Percentiles rank a stretch among this genome's conserved stretches.
Conservation (phyloP, 176 grass and related monocot genomes). For the Hyparrhenia diplandra region DNA sequence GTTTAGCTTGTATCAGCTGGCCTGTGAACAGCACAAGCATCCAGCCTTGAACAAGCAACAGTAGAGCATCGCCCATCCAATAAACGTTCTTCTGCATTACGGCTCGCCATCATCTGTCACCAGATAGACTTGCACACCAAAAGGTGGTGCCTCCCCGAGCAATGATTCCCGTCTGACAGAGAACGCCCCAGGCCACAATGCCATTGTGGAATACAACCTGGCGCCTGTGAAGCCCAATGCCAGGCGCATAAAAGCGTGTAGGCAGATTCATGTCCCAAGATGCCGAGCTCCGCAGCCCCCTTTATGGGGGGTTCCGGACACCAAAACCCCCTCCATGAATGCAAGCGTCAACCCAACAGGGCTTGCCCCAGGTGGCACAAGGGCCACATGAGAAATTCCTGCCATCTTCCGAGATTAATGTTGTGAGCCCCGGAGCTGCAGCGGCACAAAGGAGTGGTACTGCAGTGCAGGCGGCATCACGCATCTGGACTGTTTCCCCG, state of each 20-base stretch:
- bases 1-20: not conserved
- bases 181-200: conserved; percentile 35
- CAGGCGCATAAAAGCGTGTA: conserved; percentile 36
- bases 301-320: conserved; percentile 36
- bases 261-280: conserved; percentile 48
- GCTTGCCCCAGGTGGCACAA: conserved; percentile 22
- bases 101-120: not conserved
- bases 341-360: conserved; percentile 51
- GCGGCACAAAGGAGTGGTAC: conserved; percentile 5
- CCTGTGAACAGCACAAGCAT: conserved; percentile 2
- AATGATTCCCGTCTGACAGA: conserved; percentile 49
- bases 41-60: not conserved
- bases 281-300: conserved; percentile 22
- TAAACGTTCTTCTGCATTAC: too few species aligned
- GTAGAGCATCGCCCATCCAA: too few species aligned
- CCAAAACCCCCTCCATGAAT: conserved; percentile 38
- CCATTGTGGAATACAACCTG: conserved; percentile 40
- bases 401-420: conserved; percentile 39
- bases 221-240: conserved; percentile 43
- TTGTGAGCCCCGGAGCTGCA: conserved; percentile 23
- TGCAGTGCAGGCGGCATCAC: conserved; percentile 22
- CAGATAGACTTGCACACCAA: not conserved
- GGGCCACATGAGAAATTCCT: conserved; percentile 42
- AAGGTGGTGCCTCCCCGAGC: conserved; percentile 10
- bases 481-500: not conserved